Evolutionary conservation across 805 yeast species (phyloP), one percentile per base, ranked within the genome.

Genomic region (Suhomyces prunicola): DNA sequence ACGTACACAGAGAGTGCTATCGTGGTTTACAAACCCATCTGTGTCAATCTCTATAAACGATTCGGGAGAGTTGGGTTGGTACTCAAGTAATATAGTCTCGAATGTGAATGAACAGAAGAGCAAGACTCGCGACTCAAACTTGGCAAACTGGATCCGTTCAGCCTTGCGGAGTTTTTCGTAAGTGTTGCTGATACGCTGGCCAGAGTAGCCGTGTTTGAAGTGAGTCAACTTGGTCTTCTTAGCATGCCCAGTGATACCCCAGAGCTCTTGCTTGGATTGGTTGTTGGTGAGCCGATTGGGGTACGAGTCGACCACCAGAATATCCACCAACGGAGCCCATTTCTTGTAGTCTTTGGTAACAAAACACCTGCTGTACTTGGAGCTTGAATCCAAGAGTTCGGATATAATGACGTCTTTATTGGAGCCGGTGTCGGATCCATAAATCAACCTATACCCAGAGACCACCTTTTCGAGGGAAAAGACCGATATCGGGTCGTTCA

Each of bases 271-370:
- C 5, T 59, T 56, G 1, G 65, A 57, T 41, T 50, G 48, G 48
- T 53, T 53, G 35, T 58, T 35, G 41, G 61, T 42, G 23, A 54
- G 55, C 23, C 68, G 58, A n/a, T 65, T 54, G 8, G 44, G 50
- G 40, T 35, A 58, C 1, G 71, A 54, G 22, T 72, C 71, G 1
- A 76, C 63, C 2, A 77, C 60, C 52, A 64, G 68, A 1, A 74
- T 60, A 60, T 79, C 83, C 17, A 75, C 53, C 1, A 79, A 49
- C 0, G 84, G 83, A 0, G 82, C 70, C 84, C 84, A 80, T 55
- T 74, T 77, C 36, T 67, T 69, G 60, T 69, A 74, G 50, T 67
- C 74, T 2, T 60, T 59, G 2, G 68, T 33, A 6, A 71, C 49
- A 26, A 56, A 56, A 5, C 67, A 69, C 27, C 51, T 57, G 23